Base-by-base conservation (phyloP, 139 green algal genomes). In the Ettlia oleoabundans region DNA sequence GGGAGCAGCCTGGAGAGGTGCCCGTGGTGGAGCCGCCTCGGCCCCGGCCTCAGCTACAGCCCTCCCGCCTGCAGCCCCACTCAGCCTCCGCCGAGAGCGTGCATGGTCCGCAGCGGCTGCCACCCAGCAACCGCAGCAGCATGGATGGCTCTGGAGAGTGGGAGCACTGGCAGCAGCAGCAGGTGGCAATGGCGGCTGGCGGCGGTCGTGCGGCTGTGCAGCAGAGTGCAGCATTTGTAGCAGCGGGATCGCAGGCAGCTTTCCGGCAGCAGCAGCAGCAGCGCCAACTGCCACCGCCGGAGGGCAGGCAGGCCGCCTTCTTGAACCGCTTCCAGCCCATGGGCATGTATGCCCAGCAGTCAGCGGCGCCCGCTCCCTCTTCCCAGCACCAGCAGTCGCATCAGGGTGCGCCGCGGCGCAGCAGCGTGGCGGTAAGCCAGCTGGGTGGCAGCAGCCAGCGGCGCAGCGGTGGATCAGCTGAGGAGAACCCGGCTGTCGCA, bases 291-390 rank as follows among this genome's bases (percentile, higher is more conserved):
- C 24, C 41, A 32, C 71, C 53, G 1, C 30, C 53, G 24, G 51
- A 69, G 53, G 52, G 37, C 13, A 51, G 73, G 1, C 73, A 80
- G 73, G 73, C 73, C 2, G 73, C 73, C 18, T 61, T 80, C 21
- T 26, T 40, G 30, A 80, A 61, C 73, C 51, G 73, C 53, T 80
- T 80, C 73, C 73, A 80, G 53, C 73, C 73, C 35, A 80, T 80
- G 73, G 73, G 73, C 33, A 37, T 40, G 73, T 61, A 51, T 28
- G 73, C 28, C 13, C 70, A 77, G 70, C 40, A 52, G 10, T 77
- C 70, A 21, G 52, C 5, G 5, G 55, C 28, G 15, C 55, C 55
- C 9, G 55, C 30, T 8, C 40, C 42, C 2, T 37, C 42, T 26
- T 52, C 35, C 37, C 66, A 74, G 66, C 66, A 72, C 38, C 67